A percentile compares a stretch with the other conserved stretches of the same genome.
phyloP scores from a whole-genome alignment of 2,329 filamentous ascomycete species.

The Botryosphaeria agaves region DNA sequence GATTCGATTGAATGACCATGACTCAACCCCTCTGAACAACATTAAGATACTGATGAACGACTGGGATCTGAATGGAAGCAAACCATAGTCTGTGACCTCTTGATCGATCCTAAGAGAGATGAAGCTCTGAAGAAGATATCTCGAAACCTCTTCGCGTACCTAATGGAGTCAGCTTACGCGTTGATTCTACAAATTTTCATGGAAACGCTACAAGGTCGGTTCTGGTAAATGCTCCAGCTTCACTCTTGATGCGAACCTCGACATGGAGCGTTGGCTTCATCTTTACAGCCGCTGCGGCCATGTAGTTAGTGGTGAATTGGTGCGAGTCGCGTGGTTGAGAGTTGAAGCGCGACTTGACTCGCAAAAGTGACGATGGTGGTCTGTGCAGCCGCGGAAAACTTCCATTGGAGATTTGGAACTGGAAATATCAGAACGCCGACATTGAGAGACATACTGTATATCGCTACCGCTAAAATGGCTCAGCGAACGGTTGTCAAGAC shows the following conservation, averaged over 20 bases:
- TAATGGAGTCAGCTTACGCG: conserved; percentile 5
- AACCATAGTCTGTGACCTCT: conserved; percentile 15
- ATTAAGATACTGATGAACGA: too few species aligned
- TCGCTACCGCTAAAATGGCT: conserved; percentile 20
- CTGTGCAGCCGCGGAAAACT: not conserved
- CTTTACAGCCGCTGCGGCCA: conserved; percentile 5
- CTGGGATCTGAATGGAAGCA: too few species aligned
- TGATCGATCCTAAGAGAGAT: conserved; percentile 16
- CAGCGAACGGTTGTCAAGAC: conserved; percentile 51
- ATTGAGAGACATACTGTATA: not conserved
- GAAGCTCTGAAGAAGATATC: conserved; percentile 19
- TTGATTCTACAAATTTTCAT: not conserved
- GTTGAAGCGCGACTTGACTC: not conserved
- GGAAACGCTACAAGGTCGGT: conserved; percentile 13
- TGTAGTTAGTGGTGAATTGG: not conserved
- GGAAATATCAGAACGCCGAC: too few species aligned
- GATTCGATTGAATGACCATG: conserved; percentile 14
- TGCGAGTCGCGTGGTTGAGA: not conserved
- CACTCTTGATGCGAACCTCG: conserved; percentile 18
- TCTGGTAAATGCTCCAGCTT: conserved; percentile 7
- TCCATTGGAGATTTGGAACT: too few species aligned
- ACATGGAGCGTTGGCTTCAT: conserved; percentile 19
- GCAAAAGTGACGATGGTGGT: not conserved
- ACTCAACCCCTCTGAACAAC: conserved; percentile 12
- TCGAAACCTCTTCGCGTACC: conserved; percentile 18